Conservation (phyloP, 2,329 filamentous ascomycete genomes). For the Hymenoscyphus albidus region DNA sequence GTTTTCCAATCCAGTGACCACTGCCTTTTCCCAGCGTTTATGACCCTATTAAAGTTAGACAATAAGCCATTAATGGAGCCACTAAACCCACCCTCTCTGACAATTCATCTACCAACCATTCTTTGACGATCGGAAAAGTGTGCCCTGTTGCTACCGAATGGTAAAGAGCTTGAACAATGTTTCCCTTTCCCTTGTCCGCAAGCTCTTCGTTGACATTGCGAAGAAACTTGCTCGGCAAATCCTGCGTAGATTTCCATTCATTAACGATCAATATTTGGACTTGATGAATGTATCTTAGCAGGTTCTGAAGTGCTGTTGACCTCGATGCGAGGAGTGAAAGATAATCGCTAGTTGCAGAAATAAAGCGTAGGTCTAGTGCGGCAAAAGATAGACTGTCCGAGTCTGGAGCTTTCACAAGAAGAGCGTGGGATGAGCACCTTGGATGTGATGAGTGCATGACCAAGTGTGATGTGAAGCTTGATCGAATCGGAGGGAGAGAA, state of each 20-base stretch:
- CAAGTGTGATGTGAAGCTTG: constrained; percentile 32
- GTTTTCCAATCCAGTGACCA: constrained; percentile 71
- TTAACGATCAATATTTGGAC: constrained; percentile 72
- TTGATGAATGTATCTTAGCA: constrained; percentile 81
- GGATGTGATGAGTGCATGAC: constrained; percentile 67
- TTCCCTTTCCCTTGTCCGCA: constrained; percentile 58
- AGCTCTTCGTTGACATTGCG: constrained; percentile 73
- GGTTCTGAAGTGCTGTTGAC: constrained; percentile 79
- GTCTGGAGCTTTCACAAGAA: constrained; percentile 54
- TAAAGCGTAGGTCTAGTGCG: constrained; percentile 78
- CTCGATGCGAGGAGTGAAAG: constrained; percentile 82
- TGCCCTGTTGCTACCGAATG: constrained; percentile 83
- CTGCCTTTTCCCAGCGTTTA: constrained; percentile 91
- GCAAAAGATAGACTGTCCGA: constrained; percentile 55
- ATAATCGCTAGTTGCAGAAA: constrained; percentile 73
- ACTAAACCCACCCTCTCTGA: constrained; percentile 62
- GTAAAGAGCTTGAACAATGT: constrained; percentile 72
- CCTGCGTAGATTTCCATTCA: constrained; percentile 79
- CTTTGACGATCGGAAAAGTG: constrained; percentile 68
- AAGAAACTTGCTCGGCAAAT: constrained; percentile 75
- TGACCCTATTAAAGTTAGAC: constrained; percentile 58
- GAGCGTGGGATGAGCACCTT: constrained; percentile 68
- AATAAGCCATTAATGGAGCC: neutral
- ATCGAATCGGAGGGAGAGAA: constrained; percentile 39
- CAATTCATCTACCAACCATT: constrained; percentile 85